A percentile compares a stretch with the other conserved stretches of the same genome.
Evolutionary conservation across 768 basidiomycete species (phyloP).

Genomic region (Porphyrellus cyaneotinctus): DNA sequence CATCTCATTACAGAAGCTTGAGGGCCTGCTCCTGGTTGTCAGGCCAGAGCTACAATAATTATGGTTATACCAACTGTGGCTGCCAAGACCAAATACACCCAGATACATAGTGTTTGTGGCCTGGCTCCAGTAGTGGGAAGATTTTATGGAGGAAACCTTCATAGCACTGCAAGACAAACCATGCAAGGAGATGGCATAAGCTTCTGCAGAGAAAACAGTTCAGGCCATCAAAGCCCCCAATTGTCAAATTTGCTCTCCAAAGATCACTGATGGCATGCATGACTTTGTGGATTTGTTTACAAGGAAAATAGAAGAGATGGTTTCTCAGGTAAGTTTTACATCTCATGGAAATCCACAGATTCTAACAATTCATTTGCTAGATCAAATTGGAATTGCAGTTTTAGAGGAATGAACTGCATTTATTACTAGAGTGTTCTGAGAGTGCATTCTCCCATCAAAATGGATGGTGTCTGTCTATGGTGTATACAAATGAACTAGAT

Average conservation of each 20-base stretch:
- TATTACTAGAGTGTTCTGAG: too few relatives aligned
- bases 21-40: background rate
- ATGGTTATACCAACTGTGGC: background rate
- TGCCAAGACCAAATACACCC: background rate
- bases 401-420: too few relatives aligned
- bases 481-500: too few relatives aligned
- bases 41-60: too few relatives aligned
- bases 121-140: slow-evolving; percentile 16
- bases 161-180: slow-evolving; percentile 17
- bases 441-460: too few relatives aligned
- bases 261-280: background rate
- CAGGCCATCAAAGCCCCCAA: background rate
- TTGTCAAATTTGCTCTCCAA: too few relatives aligned
- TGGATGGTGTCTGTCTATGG: too few relatives aligned
- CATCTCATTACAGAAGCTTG: background rate
- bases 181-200: slow-evolving; percentile 6
- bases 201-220: background rate
- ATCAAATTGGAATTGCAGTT: background rate
- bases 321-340: background rate
- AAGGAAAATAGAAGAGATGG: background rate
- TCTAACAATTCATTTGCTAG: background rate
- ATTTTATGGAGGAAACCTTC: background rate
- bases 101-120: background rate
- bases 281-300: background rate
- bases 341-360: background rate